These are phyloP conservation scores for Lactifluus volemus DNA, from an alignment of 768 basidiomycete genomes.

Conservation along the genomic window DNA sequence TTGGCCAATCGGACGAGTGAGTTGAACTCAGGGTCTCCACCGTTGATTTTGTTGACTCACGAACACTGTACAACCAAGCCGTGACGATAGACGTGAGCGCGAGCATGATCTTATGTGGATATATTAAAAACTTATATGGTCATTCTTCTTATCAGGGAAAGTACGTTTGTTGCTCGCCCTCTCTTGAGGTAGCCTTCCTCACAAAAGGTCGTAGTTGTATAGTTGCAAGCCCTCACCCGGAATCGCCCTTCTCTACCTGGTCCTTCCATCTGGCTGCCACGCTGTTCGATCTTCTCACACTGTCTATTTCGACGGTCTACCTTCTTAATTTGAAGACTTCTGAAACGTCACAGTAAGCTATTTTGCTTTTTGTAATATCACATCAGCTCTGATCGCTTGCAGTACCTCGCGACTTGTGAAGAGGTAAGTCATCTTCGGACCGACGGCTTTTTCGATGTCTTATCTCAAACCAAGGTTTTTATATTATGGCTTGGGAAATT, in stretches of 20 bases:
- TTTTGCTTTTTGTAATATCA: background rate
- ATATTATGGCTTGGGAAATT: conserved; percentile 57
- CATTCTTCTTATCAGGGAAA: conserved; percentile 26
- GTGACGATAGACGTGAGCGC: background rate
- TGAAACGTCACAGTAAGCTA: conserved; percentile 24
- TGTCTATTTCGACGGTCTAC: conserved; percentile 41
- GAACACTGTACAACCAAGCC: conserved; percentile 12
- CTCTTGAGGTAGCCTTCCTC: background rate
- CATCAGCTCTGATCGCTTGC: background rate
- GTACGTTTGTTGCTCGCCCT: conserved; percentile 21
- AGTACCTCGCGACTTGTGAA: conserved; percentile 23
- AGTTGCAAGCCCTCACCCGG: conserved; percentile 24
- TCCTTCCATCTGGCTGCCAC: conserved; percentile 51
- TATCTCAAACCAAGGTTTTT: conserved; percentile 40
- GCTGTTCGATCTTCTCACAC: conserved; percentile 45
- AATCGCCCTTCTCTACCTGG: conserved; percentile 36
- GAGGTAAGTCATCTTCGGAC: conserved; percentile 19
- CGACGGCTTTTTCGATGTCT: background rate
- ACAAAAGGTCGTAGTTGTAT: conserved; percentile 37
- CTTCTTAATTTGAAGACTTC: conserved; percentile 39
- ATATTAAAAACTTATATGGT: background rate
- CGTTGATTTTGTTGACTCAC: background rate
- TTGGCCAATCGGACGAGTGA: conserved; percentile 42
- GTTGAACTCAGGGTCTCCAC: conserved; percentile 18
- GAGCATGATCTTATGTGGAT: background rate